Base-by-base conservation (phyloP, 371 early-diverging fungal species). In the Mucor irregularis region DNA sequence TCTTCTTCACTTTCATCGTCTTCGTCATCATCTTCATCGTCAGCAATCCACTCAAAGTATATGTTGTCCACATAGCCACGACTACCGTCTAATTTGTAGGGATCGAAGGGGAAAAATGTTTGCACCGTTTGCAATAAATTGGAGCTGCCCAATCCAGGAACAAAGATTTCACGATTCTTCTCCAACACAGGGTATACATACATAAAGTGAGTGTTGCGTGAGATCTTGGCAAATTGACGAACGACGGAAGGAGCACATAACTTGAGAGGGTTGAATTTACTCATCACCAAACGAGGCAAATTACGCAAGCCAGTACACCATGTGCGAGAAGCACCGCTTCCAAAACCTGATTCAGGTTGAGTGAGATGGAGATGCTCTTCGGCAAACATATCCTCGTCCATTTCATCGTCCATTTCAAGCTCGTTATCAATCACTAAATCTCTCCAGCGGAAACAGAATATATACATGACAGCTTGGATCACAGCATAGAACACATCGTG, bases 81-180 rank as follows among this genome's bases (percentile, higher is more conserved):
- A 45, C 89, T 88, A 53, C 80, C 73, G 22, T 84, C 83, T 3
- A 95, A 74, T n/a, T 84, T 76, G 64, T 91, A 89, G 14, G 97
- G 97, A 63, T 97, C 97, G 53, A 95, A 97, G 5, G 97, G 97
- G 70, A 97, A 97, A 65, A 95, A 95, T 0, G 90, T 80, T 30
- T 93, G 93, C 9, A 94, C 81, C 19, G 65, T 66, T 24, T 59
- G 57, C 42, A 64, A 53, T 13, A 67, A 58, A 43, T 69, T 72
- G 14, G 64, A 51, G 2, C 46, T 45, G 14, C 58, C 63, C 49
- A 71, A 37, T 42, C 72, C 65, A 31, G 71, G 67, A 16, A 82
- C 59, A 50, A 75, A 71, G 16, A 74, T 34, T 26, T 76, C 71
- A 66, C 81, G 81, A 68, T 87, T 86, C 51, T 81, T 81, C 61